These are phyloP conservation scores for Aureobasidium sp. DNA, from an alignment of 2,329 filamentous ascomycete genomes.

Conservation along the genomic window DNA sequence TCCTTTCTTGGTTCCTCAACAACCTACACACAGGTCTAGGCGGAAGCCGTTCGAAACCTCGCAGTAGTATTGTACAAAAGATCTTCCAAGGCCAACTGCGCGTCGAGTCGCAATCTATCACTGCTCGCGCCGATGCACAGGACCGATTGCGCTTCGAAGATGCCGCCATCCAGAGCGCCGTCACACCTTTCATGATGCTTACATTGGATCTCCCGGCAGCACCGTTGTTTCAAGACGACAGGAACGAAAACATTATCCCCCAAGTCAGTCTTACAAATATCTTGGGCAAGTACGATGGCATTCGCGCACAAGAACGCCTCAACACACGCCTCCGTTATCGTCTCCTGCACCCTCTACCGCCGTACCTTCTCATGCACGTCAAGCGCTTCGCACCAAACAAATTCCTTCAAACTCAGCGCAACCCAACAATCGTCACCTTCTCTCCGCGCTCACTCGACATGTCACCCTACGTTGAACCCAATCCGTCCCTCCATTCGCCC, in stretches of 20 bases:
- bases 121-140: conserved; percentile 76
- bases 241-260: conserved; percentile 93
- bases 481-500: conserved; percentile 59
- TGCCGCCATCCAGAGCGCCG: conserved; percentile 70
- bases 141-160: conserved; percentile 91
- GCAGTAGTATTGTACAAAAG: conserved; percentile 78
- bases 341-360: conserved; percentile 80
- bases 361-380: conserved; percentile 87
- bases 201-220: conserved; percentile 88
- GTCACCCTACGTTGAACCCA: conserved; percentile 83
- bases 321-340: conserved; percentile 84
- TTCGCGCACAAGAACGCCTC: conserved; percentile 77
- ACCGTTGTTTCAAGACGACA: conserved; percentile 90
- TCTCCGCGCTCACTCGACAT: conserved; percentile 79
- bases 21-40: conserved; percentile 87
- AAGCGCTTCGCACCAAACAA: conserved; percentile 97
- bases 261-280: conserved; percentile 77
- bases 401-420: conserved; percentile 80
- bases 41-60: conserved; percentile 77
- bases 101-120: conserved; percentile 89
- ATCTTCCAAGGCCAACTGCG: conserved; percentile 90
- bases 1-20: conserved; percentile 95
- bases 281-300: conserved; percentile 86
- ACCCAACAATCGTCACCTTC: conserved; percentile 97
- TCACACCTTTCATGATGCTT: conserved; percentile 77